A percentile compares a stretch with the other conserved stretches of the same genome.
Evolutionary conservation across 176 grass and related monocot genomes (phyloP).

Genomic region (Secale cereale): DNA sequence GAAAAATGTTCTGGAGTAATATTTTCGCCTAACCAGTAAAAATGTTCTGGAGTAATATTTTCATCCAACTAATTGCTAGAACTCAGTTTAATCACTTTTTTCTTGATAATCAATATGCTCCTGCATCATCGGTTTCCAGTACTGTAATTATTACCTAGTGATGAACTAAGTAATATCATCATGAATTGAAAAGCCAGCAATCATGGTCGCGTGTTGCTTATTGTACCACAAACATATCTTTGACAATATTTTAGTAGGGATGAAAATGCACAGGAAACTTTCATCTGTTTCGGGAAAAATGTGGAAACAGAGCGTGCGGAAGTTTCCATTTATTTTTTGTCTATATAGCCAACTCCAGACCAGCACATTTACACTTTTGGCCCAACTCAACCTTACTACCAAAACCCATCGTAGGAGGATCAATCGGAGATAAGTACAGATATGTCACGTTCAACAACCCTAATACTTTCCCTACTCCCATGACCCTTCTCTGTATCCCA

Average conservation of each 20-base stretch:
- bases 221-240: not conserved
- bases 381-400: not conserved
- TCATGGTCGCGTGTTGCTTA: not conserved
- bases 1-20: too few relatives aligned
- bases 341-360: too few relatives aligned
- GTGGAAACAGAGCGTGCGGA: too few relatives aligned
- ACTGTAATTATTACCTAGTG: not conserved
- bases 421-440: too few relatives aligned
- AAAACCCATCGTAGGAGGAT: too few relatives aligned
- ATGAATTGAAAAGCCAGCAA: not conserved
- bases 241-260: not conserved
- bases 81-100: not conserved
- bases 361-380: not conserved
- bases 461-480: not conserved
- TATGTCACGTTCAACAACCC: too few relatives aligned
- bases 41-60: too few relatives aligned
- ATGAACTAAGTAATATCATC: not conserved
- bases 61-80: not conserved
- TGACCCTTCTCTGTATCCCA: not conserved
- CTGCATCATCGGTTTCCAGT: not conserved
- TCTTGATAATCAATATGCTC: not conserved
- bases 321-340: too few relatives aligned
- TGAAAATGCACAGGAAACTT: not conserved
- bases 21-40: too few relatives aligned
- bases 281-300: not conserved